These are phyloP conservation scores for Xylaria nigripes DNA, from an alignment of 495 filamentous ascomycete genomes.

Conservation along the genomic window DNA sequence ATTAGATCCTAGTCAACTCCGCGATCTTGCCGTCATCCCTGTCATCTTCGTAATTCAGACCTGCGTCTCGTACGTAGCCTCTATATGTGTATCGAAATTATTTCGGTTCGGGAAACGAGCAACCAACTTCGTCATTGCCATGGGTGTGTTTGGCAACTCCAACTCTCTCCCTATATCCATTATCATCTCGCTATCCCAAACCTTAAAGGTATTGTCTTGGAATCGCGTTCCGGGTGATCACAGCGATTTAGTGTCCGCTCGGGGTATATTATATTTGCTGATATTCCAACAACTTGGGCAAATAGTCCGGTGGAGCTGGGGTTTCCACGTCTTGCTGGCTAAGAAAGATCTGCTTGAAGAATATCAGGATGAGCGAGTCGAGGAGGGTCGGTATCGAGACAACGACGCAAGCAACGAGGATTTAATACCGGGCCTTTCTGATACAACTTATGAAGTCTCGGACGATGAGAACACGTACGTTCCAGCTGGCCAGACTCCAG, in stretches of 20 bases:
- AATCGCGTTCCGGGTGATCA: conserved; percentile 83
- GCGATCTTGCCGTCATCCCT: conserved; percentile 86
- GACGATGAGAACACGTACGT: conserved; percentile 36
- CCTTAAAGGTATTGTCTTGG: conserved; percentile 87
- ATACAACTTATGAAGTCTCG: conserved; percentile 16
- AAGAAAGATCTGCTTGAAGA: conserved; percentile 64
- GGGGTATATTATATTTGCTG: conserved; percentile 88
- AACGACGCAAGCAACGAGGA: conserved; percentile 23
- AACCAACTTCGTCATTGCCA: conserved; percentile 88
- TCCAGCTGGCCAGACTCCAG: conserved; percentile 41
- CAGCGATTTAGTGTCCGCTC: conserved; percentile 86
- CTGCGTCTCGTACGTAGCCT: conserved; percentile 68
- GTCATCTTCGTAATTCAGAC: conserved; percentile 87
- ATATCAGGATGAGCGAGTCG: conserved; percentile 46
- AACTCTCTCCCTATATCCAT: conserved; percentile 97
- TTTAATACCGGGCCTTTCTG: conserved; percentile 23
- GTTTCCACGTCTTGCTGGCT: conserved; percentile 83
- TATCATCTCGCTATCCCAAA: conserved; percentile 87
- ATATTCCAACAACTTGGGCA: conserved; percentile 98
- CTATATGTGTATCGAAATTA: conserved; percentile 57
- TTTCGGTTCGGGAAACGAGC: conserved; percentile 77
- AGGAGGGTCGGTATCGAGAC: conserved; percentile 65
- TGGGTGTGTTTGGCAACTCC: conserved; percentile 97
- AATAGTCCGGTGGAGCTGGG: conserved; percentile 95
- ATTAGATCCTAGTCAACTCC: conserved; percentile 79